A percentile compares a stretch with the other conserved stretches of the same genome.
These are phyloP conservation scores for Pseudogymnoascus sp. DNA, from an alignment of 2,329 filamentous ascomycete genomes.

Conservation along the genomic window DNA sequence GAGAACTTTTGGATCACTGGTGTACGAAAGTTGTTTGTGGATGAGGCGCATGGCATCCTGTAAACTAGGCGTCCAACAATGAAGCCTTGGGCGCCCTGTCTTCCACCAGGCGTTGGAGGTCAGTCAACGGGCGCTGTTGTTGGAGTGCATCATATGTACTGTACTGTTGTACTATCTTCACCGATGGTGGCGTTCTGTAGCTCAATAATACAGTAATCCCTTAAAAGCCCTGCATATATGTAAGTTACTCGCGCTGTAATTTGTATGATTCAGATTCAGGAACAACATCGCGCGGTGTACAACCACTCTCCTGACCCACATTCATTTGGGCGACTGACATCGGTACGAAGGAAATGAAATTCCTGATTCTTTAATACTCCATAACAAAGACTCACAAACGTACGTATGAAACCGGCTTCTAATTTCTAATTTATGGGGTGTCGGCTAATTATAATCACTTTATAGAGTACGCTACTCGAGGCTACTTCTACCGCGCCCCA, in stretches of 20 bases:
- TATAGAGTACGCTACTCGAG: background rate
- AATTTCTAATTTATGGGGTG: conserved; percentile 2
- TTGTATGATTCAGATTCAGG: conserved; percentile 7
- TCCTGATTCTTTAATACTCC: background rate
- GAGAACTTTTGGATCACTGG: background rate
- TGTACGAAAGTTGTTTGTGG: background rate
- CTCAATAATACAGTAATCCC: background rate
- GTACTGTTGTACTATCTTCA: background rate
- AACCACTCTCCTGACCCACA: background rate
- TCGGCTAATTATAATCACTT: conserved; percentile 8
- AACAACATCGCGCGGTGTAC: background rate
- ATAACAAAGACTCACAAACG: background rate
- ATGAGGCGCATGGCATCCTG: background rate
- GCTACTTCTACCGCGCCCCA: background rate
- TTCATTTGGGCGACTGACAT: background rate
- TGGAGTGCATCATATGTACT: background rate
- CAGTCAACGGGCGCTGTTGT: background rate
- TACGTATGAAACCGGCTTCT: background rate
- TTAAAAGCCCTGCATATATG: conserved; percentile 1
- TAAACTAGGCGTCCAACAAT: background rate
- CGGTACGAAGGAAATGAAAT: background rate
- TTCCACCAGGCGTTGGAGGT: background rate
- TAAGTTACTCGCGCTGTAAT: background rate
- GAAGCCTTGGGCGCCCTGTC: background rate
- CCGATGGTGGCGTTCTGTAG: conserved; percentile 2